Evolutionary conservation across 1,284 basidiomycete species (phyloP).

Genomic region (Trichosporon sp.): DNA sequence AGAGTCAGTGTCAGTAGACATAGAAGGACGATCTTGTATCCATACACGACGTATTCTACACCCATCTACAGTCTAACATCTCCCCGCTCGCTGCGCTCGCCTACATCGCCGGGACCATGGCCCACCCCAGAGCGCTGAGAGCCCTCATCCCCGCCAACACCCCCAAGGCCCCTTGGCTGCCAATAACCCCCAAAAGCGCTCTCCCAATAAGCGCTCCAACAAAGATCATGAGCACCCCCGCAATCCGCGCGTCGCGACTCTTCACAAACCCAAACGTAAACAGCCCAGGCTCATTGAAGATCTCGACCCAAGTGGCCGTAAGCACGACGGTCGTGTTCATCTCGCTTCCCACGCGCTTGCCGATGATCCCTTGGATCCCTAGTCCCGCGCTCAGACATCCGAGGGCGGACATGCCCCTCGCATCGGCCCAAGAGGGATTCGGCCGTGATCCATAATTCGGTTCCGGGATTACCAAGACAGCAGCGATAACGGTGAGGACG

Average conservation of each 20-base stretch:
- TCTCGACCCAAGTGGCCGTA: conserved; percentile 83
- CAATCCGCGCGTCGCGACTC: conserved; percentile 71
- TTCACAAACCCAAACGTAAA: conserved; percentile 62
- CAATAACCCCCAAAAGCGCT: conserved; percentile 57
- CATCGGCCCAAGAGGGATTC: conserved; percentile 69
- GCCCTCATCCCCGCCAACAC: neutral
- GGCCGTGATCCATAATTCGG: conserved; percentile 53
- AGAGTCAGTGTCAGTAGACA: too few relatives aligned
- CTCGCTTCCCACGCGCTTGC: conserved; percentile 72
- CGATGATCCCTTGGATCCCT: conserved; percentile 75
- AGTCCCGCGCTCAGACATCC: conserved; percentile 76
- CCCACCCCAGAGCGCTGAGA: neutral
- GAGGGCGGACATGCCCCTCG: conserved; percentile 67
- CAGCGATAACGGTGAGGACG: conserved; percentile 68
- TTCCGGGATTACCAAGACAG: conserved; percentile 59
- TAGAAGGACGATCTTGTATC: neutral
- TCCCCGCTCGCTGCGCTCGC: neutral
- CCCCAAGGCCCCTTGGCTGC: neutral
- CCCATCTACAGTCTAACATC: neutral
- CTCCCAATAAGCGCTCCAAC: conserved; percentile 74
- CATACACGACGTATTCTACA: neutral
- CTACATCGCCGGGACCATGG: neutral
- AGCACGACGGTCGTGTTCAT: conserved; percentile 65
- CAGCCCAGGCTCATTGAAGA: conserved; percentile 74
- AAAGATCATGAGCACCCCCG: conserved; percentile 70